Conservation (phyloP, 2,329 filamentous ascomycete genomes). For the Shiraia bambusicola region DNA sequence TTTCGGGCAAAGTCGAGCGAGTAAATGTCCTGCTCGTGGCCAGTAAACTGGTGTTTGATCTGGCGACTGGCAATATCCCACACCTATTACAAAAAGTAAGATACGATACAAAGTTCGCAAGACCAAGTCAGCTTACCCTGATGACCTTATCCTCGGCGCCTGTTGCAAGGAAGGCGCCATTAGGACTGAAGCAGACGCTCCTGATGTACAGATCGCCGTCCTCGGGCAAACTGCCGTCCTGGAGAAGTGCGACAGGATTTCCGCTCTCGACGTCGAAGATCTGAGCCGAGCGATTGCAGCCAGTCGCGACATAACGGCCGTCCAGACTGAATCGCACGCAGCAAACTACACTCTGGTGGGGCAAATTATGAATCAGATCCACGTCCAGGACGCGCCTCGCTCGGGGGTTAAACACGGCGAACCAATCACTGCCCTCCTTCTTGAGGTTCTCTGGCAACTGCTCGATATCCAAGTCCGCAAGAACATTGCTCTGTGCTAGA, state of each 20-base stretch:
- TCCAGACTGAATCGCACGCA: slow-evolving; percentile 96
- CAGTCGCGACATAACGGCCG: slow-evolving; percentile 92
- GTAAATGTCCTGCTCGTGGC: slow-evolving; percentile 98
- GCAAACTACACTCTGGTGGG: slow-evolving; percentile 95
- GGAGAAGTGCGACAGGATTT: slow-evolving; percentile 82
- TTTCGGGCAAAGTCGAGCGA: slow-evolving; percentile 93
- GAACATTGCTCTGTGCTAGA: slow-evolving; percentile 62
- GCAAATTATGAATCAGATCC: slow-evolving; percentile 87
- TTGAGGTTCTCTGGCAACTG: slow-evolving; percentile 83
- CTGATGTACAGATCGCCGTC: slow-evolving; percentile 94
- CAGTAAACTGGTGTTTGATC: slow-evolving; percentile 91
- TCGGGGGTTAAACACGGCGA: slow-evolving; percentile 92
- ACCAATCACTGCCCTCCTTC: slow-evolving; percentile 90
- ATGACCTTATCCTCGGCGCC: slow-evolving; percentile 98
- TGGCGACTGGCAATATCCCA: slow-evolving; percentile 87
- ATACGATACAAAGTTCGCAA: neutral
- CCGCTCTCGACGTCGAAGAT: slow-evolving; percentile 93
- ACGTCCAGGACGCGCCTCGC: slow-evolving; percentile 90
- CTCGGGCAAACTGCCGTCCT: slow-evolving; percentile 84
- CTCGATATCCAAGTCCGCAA: slow-evolving; percentile 86
- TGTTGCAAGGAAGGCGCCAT: slow-evolving; percentile 89
- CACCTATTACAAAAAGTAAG: slow-evolving; percentile 57
- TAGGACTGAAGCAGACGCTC: slow-evolving; percentile 97
- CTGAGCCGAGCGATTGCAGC: slow-evolving; percentile 98
- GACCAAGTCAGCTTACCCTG: slow-evolving; percentile 65